Evolutionary conservation across 2,329 filamentous ascomycete species (phyloP), one percentile per base, ranked within the genome.

Genomic region (Dactylellina parvicollis): DNA sequence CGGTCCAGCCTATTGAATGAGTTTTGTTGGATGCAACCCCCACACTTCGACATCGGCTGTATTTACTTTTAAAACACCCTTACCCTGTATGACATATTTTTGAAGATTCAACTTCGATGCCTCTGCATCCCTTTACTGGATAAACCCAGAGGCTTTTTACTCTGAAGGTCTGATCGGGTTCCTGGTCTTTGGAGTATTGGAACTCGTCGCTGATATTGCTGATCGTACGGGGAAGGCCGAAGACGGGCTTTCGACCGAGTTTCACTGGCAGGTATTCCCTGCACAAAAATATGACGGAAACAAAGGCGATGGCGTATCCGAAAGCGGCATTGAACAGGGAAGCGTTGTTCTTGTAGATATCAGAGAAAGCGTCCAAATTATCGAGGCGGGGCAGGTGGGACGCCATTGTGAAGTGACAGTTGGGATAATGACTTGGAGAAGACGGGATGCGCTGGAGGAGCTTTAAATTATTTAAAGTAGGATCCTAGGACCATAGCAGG

Each of bases 81-180:
- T 50, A 71, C 69, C 69, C 61, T 18, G 74, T 72, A 26, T 75
- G 54, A 74, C 77, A 92, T 92, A 1, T 86, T 87, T 4, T 86
- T 82, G 47, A 91, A 81, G 14, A 95, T 84, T 60, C 86, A 85
- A 71, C 86, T 81, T 95, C 91, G 61, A 96, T 87, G 26, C 90
- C 90, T 64, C 83, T 84, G 80, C 92, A 96, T 65, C 90, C 92
- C 82, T 96, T 94, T 80, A 96, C 82, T 0, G 93, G 92, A 80
- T 95, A 94, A 71, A 92, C 85, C 82, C 88, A 89, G 56, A 96
- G 83, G 62, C 90, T 90, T 80, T 92, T 89, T 50, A 90, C 82
- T 34, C 80, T 81, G 80, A 83, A 84, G 65, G 80, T 80, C 20
- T 80, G 79, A 8, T 76, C 75, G 1, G 79, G 80, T 38, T 78